Percentiles rank a stretch among this genome's conserved stretches.
phyloP scores from a whole-genome alignment of 2,329 filamentous ascomycete species.

The Monosporascus sp. region DNA sequence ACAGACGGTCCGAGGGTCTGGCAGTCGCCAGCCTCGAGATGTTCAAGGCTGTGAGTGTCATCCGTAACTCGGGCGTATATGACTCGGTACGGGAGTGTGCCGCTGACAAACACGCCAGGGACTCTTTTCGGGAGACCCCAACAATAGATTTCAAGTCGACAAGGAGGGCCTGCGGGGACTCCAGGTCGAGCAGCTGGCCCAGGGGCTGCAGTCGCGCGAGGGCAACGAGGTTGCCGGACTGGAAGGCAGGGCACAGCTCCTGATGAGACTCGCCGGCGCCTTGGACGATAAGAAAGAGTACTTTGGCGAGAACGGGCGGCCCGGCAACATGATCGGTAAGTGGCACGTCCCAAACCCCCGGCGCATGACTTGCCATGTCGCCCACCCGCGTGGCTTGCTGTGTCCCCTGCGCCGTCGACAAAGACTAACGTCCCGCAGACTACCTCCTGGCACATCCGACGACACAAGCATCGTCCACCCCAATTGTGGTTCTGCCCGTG shows the following conservation, averaged over 20 bases:
- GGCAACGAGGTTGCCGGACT: slow-evolving; percentile 79
- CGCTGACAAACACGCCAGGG: slow-evolving; percentile 42
- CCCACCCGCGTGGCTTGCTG: too few species aligned
- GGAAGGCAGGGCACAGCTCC: slow-evolving; percentile 74
- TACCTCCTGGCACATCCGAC: slow-evolving; percentile 89
- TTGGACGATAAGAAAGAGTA: slow-evolving; percentile 70
- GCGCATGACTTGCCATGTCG: too few species aligned
- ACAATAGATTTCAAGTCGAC: slow-evolving; percentile 85
- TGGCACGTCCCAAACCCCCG: slow-evolving; percentile 2
- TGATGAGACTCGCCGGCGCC: slow-evolving; percentile 70
- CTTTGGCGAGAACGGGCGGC: slow-evolving; percentile 78
- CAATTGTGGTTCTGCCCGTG: slow-evolving; percentile 79
- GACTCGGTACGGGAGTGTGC: background rate
- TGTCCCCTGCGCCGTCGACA: too few species aligned
- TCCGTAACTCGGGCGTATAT: slow-evolving; percentile 5
- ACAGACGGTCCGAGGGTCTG: slow-evolving; percentile 62
- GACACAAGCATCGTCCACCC: slow-evolving; percentile 81
- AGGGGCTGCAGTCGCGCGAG: slow-evolving; percentile 77
- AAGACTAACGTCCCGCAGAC: slow-evolving; percentile 45
- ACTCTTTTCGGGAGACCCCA: slow-evolving; percentile 75
- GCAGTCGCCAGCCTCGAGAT: slow-evolving; percentile 71
- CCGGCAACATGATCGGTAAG: slow-evolving; percentile 90
- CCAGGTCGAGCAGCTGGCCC: slow-evolving; percentile 68
- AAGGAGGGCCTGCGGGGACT: slow-evolving; percentile 70
- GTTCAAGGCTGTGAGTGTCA: slow-evolving; percentile 63